Percentiles rank a stretch among this genome's conserved stretches.
Conservation (phyloP, 495 filamentous ascomycete species). For the Aspergillus sclerotioniger region DNA sequence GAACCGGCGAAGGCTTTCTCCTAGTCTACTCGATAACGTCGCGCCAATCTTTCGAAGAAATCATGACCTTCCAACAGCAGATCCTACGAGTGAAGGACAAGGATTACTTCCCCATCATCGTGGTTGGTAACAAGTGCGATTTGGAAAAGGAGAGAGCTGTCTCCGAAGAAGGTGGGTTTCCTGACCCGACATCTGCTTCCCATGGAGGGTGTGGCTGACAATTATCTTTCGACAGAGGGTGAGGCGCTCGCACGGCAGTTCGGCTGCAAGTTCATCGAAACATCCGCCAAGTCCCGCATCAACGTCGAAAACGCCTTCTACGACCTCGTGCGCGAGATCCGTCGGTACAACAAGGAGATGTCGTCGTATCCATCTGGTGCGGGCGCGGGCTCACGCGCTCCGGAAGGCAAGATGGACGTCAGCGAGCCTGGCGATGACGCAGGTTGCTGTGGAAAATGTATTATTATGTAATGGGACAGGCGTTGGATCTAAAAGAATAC, state of each 20-base stretch:
- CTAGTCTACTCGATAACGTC: slow-evolving; percentile 98
- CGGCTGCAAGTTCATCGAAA: slow-evolving; percentile 97
- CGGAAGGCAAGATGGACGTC: slow-evolving; percentile 73
- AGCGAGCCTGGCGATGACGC: slow-evolving; percentile 65
- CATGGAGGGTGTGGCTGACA: slow-evolving; percentile 21
- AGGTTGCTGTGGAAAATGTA: slow-evolving; percentile 84
- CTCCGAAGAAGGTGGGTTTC: slow-evolving; percentile 75
- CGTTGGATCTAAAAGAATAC: slow-evolving; percentile 23
- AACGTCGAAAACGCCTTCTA: slow-evolving; percentile 99
- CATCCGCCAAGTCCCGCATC: slow-evolving; percentile 94
- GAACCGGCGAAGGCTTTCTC: slow-evolving; percentile 96
- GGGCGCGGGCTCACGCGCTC: slow-evolving; percentile 59
- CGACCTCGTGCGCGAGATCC: slow-evolving; percentile 95
- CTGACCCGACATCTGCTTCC: not conserved
- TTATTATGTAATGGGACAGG: slow-evolving; percentile 72
- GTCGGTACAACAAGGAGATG: slow-evolving; percentile 97
- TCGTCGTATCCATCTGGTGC: slow-evolving; percentile 73
- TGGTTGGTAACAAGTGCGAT: slow-evolving; percentile 99
- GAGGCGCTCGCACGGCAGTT: slow-evolving; percentile 81
- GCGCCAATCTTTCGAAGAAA: slow-evolving; percentile 95
- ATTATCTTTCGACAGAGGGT: slow-evolving; percentile 64
- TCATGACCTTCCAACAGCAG: slow-evolving; percentile 97
- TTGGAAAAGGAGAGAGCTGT: slow-evolving; percentile 88
- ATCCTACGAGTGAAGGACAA: slow-evolving; percentile 98
- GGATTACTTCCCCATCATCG: slow-evolving; percentile 98